Percentiles rank a stretch among this genome's conserved stretches.
Evolutionary conservation across 75 land plant species (phyloP).

Genomic region (Gnetum montanum): DNA sequence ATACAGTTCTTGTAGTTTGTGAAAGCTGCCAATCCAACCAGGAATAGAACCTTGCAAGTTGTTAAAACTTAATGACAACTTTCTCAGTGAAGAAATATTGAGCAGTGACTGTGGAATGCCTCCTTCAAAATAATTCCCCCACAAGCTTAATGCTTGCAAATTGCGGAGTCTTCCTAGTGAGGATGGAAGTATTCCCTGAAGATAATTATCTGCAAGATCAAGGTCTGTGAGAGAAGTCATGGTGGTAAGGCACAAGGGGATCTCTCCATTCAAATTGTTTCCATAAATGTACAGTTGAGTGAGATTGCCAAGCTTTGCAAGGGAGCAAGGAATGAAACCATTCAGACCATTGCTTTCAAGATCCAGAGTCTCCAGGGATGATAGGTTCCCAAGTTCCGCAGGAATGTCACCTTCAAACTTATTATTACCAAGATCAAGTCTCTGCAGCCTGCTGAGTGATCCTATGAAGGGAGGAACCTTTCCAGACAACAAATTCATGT

Average conservation of each 20-base stretch:
- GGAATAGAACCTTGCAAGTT: slow-evolving; percentile 43
- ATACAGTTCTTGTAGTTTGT: slow-evolving; percentile 30
- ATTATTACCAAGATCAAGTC: slow-evolving; percentile 53
- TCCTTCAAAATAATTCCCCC: slow-evolving; percentile 52
- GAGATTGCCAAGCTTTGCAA: no score
- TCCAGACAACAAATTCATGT: no score
- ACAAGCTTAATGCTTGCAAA: slow-evolving; percentile 41
- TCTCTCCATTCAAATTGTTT: no score
- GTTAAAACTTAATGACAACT: no score
- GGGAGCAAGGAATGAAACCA: no score
- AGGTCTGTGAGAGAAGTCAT: slow-evolving; percentile 43
- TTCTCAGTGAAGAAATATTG: no score
- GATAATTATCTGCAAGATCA: slow-evolving; percentile 64
- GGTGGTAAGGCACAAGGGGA: slow-evolving; percentile 37
- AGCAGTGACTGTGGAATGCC: slow-evolving; percentile 46
- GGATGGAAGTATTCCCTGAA: slow-evolving; percentile 51
- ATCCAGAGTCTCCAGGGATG: no score
- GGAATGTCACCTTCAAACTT: slow-evolving; percentile 43
- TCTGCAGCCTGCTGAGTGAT: slow-evolving; percentile 29
- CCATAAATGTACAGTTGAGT: no score
- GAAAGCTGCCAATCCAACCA: slow-evolving; percentile 23
- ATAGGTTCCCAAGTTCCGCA: no score
- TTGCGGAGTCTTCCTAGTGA: slow-evolving; percentile 30
- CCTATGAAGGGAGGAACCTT: no score
- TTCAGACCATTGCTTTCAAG: no score